Conservation (phyloP, 495 filamentous ascomycete species). For the Daldinia concentrica region DNA sequence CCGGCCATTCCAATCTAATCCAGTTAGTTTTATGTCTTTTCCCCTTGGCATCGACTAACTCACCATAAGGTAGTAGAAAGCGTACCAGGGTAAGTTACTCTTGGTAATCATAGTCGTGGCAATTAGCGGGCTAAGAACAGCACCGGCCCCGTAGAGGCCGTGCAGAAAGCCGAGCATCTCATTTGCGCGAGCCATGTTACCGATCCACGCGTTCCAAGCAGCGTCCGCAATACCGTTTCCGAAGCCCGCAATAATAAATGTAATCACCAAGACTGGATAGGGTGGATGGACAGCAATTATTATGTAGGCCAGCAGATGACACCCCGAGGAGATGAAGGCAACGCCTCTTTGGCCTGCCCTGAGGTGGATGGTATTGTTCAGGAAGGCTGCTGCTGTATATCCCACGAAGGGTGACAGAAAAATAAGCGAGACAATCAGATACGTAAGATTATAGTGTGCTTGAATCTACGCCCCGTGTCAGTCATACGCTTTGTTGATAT, state of each 20-base stretch:
- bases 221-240: slow-evolving; percentile 77
- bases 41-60: slow-evolving; percentile 11
- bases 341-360: slow-evolving; percentile 77
- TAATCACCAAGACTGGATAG: slow-evolving; percentile 76
- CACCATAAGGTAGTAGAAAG: slow-evolving; percentile 70
- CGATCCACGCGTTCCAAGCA: slow-evolving; percentile 83
- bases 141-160: slow-evolving; percentile 80
- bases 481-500: not conserved
- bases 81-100: slow-evolving; percentile 66
- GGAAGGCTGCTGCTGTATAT: slow-evolving; percentile 80
- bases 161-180: slow-evolving; percentile 76
- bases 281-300: slow-evolving; percentile 75
- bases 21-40: slow-evolving; percentile 5
- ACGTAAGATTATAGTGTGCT: slow-evolving; percentile 73
- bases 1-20: slow-evolving; percentile 68
- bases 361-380: slow-evolving; percentile 67
- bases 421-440: slow-evolving; percentile 79
- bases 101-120: slow-evolving; percentile 76
- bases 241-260: slow-evolving; percentile 75
- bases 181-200: slow-evolving; percentile 75
- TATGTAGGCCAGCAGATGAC: slow-evolving; percentile 72
- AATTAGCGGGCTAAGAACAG: slow-evolving; percentile 77
- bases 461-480: slow-evolving; percentile 58
- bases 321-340: slow-evolving; percentile 70
- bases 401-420: slow-evolving; percentile 85